Conservation (phyloP, 140 eudicot genomes). For the Ambrosia hybrid region DNA sequence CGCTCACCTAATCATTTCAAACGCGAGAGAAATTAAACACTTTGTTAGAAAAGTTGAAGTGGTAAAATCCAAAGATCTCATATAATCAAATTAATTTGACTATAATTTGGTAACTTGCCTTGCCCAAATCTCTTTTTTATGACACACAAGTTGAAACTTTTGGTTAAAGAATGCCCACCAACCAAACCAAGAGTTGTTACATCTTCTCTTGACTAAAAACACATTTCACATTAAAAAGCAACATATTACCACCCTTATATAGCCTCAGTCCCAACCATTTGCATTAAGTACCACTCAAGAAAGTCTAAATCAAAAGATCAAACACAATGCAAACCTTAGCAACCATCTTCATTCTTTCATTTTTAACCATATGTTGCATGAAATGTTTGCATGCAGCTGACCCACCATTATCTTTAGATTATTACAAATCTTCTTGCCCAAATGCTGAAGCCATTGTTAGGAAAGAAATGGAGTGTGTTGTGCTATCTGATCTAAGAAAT, state of each 20-base stretch:
- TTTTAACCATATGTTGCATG: slow-evolving; percentile 21
- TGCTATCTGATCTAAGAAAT: slow-evolving; percentile 74
- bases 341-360: slow-evolving; percentile 27
- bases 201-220: slow-evolving; percentile 77
- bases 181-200: slow-evolving; percentile 62
- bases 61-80: neutral
- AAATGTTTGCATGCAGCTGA: slow-evolving; percentile 49
- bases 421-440: slow-evolving; percentile 75
- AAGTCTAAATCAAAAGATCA: slow-evolving; percentile 14
- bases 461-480: slow-evolving; percentile 95
- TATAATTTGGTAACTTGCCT: slow-evolving; percentile 30
- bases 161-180: slow-evolving; percentile 57
- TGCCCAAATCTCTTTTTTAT: slow-evolving; percentile 22
- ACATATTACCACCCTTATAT: slow-evolving; percentile 15
- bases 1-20: neutral
- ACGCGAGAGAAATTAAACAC: neutral
- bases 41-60: neutral
- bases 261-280: slow-evolving; percentile 45
- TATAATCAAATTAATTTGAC: slow-evolving; percentile 15
- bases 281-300: slow-evolving; percentile 14
- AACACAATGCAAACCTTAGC: slow-evolving; percentile 38
- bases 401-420: slow-evolving; percentile 71
- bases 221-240: slow-evolving; percentile 26
- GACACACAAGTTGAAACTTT: slow-evolving; percentile 32
- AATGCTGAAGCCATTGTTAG: slow-evolving; percentile 57